phyloP scores from a whole-genome alignment of 2,329 filamentous ascomycete genomes.

The Cladosporium halotolerans region DNA sequence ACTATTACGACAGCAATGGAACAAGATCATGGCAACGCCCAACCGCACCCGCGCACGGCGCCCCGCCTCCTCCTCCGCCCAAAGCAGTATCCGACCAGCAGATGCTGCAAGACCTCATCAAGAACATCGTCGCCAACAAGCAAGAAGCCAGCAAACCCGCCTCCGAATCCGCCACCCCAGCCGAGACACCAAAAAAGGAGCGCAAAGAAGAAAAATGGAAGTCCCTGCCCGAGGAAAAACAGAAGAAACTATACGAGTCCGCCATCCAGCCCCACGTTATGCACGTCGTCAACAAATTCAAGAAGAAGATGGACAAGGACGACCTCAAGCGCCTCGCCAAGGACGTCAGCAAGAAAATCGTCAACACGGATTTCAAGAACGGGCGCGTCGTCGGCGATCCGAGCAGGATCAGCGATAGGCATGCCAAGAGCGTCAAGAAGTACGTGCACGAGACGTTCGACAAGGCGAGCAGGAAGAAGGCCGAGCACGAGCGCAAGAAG shows the following conservation, averaged over 20 bases:
- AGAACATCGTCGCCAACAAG: slow-evolving; percentile 59
- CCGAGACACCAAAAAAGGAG: slow-evolving; percentile 49
- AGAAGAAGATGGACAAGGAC: slow-evolving; percentile 78
- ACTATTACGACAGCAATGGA: slow-evolving; percentile 79
- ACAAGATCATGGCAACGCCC: slow-evolving; percentile 78
- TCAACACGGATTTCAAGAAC: slow-evolving; percentile 86
- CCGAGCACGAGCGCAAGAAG: slow-evolving; percentile 60
- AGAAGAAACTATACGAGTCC: slow-evolving; percentile 91
- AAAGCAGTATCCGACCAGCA: slow-evolving; percentile 68
- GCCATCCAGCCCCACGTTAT: slow-evolving; percentile 82
- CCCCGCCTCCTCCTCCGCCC: slow-evolving; percentile 53
- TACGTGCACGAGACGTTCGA: slow-evolving; percentile 83
- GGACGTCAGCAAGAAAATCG: slow-evolving; percentile 72
- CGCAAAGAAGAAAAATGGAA: slow-evolving; percentile 65
- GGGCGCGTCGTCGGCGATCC: slow-evolving; percentile 74
- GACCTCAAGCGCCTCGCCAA: slow-evolving; percentile 60
- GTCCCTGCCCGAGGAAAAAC: slow-evolving; percentile 67
- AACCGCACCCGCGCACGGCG: slow-evolving; percentile 54
- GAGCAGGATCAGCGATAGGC: slow-evolving; percentile 67
- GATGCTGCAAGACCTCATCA: slow-evolving; percentile 65
- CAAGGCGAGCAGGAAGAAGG: slow-evolving; percentile 73
- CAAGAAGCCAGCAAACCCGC: slow-evolving; percentile 55
- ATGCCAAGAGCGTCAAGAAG: slow-evolving; percentile 73
- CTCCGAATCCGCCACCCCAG: slow-evolving; percentile 59
- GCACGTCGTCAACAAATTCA: slow-evolving; percentile 79